These are phyloP conservation scores for Quambalaria eucalypti DNA, from an alignment of 1,284 basidiomycete genomes.

Conservation along the genomic window DNA sequence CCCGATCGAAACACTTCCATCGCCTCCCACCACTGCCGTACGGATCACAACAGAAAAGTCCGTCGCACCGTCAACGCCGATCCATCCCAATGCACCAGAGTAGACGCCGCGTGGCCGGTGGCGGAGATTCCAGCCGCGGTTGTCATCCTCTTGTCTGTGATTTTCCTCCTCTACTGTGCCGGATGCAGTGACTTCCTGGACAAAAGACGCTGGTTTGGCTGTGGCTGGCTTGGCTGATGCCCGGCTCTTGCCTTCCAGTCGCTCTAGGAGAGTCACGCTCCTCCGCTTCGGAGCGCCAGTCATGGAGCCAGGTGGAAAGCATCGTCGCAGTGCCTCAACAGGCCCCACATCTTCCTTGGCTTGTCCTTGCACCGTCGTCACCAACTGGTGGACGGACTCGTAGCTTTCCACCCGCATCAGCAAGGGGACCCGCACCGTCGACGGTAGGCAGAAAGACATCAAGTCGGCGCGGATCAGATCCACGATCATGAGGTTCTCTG, in stretches of 20 bases:
- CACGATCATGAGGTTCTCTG: slow-evolving; percentile 97
- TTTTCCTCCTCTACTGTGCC: too few species aligned
- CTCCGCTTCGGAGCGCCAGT: slow-evolving; percentile 94
- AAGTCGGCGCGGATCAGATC: slow-evolving; percentile 91
- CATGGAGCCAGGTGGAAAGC: slow-evolving; percentile 70
- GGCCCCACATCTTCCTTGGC: slow-evolving; percentile 49
- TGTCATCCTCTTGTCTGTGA: too few species aligned
- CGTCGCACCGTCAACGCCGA: slow-evolving; percentile 75
- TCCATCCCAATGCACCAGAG: slow-evolving; percentile 76
- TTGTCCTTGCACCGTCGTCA: slow-evolving; percentile 68
- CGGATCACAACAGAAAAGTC: slow-evolving; percentile 95
- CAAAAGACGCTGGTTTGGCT: too few species aligned
- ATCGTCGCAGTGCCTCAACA: slow-evolving; percentile 67
- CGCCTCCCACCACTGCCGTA: slow-evolving; percentile 72
- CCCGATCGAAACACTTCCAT: slow-evolving; percentile 55
- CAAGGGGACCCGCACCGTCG: slow-evolving; percentile 68
- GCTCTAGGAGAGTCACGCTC: slow-evolving; percentile 78
- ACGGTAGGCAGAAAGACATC: slow-evolving; percentile 61
- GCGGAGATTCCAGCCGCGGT: not conserved
- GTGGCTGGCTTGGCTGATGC: too few species aligned
- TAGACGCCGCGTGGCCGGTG: slow-evolving; percentile 59
- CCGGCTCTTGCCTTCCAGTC: slow-evolving; percentile 55
- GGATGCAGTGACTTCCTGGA: too few species aligned
- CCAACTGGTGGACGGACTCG: slow-evolving; percentile 89
- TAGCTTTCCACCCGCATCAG: slow-evolving; percentile 87